These are phyloP conservation scores for Eutrema salsugineum DNA, from an alignment of 441 rosid genomes.

Conservation along the genomic window DNA sequence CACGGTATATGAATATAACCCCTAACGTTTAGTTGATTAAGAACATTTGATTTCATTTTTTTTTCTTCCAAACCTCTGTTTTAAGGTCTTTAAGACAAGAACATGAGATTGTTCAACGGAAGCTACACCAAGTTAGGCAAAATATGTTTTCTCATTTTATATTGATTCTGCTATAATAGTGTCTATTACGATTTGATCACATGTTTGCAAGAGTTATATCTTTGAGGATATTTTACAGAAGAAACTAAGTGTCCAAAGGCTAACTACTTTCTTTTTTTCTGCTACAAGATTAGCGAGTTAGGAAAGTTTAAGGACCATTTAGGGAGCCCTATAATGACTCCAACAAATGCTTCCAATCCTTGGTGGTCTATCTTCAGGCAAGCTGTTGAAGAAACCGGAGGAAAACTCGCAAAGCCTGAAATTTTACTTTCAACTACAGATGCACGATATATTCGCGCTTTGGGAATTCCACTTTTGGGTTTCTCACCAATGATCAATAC, in stretches of 20 bases:
- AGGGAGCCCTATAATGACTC: slow-evolving; percentile 67
- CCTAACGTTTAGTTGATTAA: not conserved
- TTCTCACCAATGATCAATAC: slow-evolving; percentile 88
- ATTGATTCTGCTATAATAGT: not conserved
- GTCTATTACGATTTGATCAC: not conserved
- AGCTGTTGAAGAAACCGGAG: slow-evolving; percentile 73
- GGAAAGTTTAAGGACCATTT: slow-evolving; percentile 56
- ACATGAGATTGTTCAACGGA: not conserved
- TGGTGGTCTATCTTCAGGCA: slow-evolving; percentile 85
- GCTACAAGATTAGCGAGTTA: slow-evolving; percentile 45
- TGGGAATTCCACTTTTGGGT: slow-evolving; percentile 76
- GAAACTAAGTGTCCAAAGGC: not conserved
- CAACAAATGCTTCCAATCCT: slow-evolving; percentile 68
- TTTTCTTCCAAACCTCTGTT: not conserved
- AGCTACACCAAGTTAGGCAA: not conserved
- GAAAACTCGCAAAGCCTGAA: slow-evolving; percentile 79
- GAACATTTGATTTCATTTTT: not conserved
- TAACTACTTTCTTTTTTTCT: slow-evolving; percentile 1
- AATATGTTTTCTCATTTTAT: not conserved
- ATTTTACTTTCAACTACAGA: slow-evolving; percentile 88
- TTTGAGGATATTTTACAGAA: not conserved
- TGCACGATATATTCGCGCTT: slow-evolving; percentile 52
- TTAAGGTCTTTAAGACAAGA: no score
- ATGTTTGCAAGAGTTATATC: not conserved
- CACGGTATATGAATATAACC: slow-evolving; percentile 36